Base-by-base conservation (phyloP, 108 stramenopile species). In the Stephanodiscus triporus region DNA sequence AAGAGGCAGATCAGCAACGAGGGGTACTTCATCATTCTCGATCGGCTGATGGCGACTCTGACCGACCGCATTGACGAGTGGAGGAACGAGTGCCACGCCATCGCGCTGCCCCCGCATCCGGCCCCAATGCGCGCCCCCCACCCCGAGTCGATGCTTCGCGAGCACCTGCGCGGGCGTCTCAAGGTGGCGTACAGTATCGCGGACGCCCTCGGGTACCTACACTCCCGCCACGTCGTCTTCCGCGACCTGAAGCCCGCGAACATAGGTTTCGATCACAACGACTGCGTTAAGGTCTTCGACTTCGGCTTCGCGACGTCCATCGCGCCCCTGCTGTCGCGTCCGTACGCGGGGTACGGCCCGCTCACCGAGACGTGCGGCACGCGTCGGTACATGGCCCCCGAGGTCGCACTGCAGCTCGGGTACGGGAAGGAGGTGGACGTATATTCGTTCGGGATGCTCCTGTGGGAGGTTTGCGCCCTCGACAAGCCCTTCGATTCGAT, bases 181-280 rank as follows among this genome's bases (percentile, higher is more conserved):
- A 72, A 76, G 70, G 69, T 71, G 11, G 87, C 86, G 4, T 66
- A 69, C 37, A 84, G 83, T 53, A 83, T 94, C 55, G 88, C 93
- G 9, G 62, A 72, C n/a, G 91, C 91, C 0, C 66, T 94, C 57
- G 80, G 82, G 9, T 94, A 89, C 70, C 74, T 94, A 14, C 93
- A 94, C 70, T 70, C 79, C 32, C 77, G 75, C 40, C 63, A 85
- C 24, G 84, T 94, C 53, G 75, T 94, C 23, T 89, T 87, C 77
- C 74, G 93, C 19, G 93, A 94, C 63, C 64, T 94, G 58, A 94
- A 94, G 32, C 76, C 72, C 5, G 79, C 86, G 73, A 93, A 93
- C 63, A 77, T 93, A 71, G 92, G 92, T 22, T 87, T 94, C 56
- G 82, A 80, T 51, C 56, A 64, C 19, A 70, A 88, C 54, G 78